Conservation (phyloP, 805 yeast species). For the Saccharomycopsis sp. region DNA sequence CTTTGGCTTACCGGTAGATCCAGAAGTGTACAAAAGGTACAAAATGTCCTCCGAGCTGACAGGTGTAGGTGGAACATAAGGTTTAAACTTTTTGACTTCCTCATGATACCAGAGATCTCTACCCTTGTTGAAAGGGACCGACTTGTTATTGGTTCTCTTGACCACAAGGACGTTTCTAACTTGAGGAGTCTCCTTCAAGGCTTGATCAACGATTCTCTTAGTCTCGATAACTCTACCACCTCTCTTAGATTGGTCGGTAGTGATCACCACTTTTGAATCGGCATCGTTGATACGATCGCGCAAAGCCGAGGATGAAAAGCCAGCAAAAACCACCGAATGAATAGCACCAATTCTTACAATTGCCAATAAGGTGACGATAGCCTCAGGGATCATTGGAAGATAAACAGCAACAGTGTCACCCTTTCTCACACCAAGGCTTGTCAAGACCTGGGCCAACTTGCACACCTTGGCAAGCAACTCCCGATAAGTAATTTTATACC, state of each 20-base stretch:
- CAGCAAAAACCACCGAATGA: constrained; percentile 80
- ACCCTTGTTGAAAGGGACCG: constrained; percentile 40
- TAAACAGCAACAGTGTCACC: constrained; percentile 86
- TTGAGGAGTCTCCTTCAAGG: constrained; percentile 56
- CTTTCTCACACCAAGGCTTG: constrained; percentile 58
- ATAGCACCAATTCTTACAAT: constrained; percentile 74
- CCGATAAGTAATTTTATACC: constrained; percentile 55
- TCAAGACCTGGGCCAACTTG: constrained; percentile 61
- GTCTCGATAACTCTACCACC: constrained; percentile 77
- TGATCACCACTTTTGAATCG: constrained; percentile 60
- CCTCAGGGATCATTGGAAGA: constrained; percentile 60
- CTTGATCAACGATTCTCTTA: constrained; percentile 76
- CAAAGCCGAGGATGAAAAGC: constrained; percentile 65
- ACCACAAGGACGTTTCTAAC: constrained; percentile 64
- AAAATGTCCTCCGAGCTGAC: constrained; percentile 72
- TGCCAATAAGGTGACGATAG: constrained; percentile 66
- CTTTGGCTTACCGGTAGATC: constrained; percentile 83
- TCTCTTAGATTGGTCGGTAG: constrained; percentile 75
- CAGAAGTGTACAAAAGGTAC: constrained; percentile 74
- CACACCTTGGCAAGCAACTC: constrained; percentile 65
- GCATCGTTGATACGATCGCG: constrained; percentile 69
- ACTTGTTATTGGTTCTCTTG: constrained; percentile 60
- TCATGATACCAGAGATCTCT: constrained; percentile 76
- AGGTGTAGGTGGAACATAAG: constrained; percentile 64
- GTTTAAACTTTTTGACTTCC: constrained; percentile 56